Evolutionary conservation across 1,139 yeast species (phyloP).

Genomic region (Geotrichum europaeum): DNA sequence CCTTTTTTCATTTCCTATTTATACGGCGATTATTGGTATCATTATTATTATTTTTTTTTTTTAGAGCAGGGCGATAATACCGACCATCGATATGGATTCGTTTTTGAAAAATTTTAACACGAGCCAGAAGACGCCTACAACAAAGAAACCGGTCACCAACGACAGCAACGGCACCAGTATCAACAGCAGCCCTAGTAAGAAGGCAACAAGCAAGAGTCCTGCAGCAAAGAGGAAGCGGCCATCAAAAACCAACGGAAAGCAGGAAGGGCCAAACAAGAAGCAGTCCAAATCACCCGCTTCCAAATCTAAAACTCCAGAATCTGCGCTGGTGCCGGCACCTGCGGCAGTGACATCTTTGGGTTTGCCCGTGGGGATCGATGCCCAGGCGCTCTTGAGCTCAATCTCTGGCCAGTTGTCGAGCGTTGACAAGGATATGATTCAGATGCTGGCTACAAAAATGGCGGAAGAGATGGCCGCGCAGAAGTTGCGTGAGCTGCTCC

Average conservation of each 20-base stretch:
- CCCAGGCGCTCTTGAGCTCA: constrained; percentile 2
- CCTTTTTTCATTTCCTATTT: not conserved
- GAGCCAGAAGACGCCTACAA: not conserved
- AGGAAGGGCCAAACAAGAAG: not conserved
- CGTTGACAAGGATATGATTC: constrained; percentile 5
- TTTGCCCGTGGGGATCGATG: not conserved
- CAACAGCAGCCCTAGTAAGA: not conserved
- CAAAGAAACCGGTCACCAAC: not conserved
- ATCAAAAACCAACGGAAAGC: not conserved
- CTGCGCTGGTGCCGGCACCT: not conserved
- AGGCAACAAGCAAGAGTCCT: not conserved
- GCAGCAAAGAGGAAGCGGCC: not conserved
- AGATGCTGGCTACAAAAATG: constrained; percentile 15
- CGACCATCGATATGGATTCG: not conserved
- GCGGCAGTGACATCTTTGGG: not conserved
- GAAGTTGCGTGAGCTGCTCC: not conserved
- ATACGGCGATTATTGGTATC: not conserved
- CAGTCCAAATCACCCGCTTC: not conserved
- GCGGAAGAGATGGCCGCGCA: constrained; percentile 15
- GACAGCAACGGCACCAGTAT: not conserved
- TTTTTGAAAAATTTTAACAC: not conserved
- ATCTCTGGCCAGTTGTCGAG: constrained; percentile 1
- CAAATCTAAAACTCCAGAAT: not conserved
- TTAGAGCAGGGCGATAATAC: not conserved
- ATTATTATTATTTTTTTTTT: too few relatives aligned